Evolutionary conservation across 2,329 filamentous ascomycete genomes (phyloP).

Genomic region (Pseudonectria foliicola): DNA sequence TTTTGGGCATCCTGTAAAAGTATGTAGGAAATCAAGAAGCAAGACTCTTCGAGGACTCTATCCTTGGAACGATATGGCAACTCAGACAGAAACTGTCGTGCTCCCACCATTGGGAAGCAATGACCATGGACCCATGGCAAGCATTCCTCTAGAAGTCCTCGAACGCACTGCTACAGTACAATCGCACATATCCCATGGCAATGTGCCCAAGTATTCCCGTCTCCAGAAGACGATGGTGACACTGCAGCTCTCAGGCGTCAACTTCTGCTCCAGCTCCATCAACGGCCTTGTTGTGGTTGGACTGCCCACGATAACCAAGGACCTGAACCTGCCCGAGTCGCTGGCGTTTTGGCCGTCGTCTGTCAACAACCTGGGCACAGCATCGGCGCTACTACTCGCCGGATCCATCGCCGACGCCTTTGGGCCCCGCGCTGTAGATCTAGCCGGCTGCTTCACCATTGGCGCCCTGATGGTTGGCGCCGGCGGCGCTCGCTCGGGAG

Average conservation of each 20-base stretch:
- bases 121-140: not conserved
- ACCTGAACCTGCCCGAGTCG: slow-evolving; percentile 25
- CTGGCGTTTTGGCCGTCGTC: slow-evolving; percentile 35
- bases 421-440: slow-evolving; percentile 25
- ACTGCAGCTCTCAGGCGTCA: slow-evolving; percentile 18
- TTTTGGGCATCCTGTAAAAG: too few relatives aligned
- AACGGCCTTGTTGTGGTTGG: slow-evolving; percentile 30
- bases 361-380: slow-evolving; percentile 28
- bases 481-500: slow-evolving; percentile 23
- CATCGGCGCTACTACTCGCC: slow-evolving; percentile 30
- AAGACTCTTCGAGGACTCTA: too few relatives aligned
- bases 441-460: slow-evolving; percentile 26
- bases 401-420: slow-evolving; percentile 32
- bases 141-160: not conserved
- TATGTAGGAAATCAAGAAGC: too few relatives aligned
- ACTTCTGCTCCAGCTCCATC: slow-evolving; percentile 16
- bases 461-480: slow-evolving; percentile 25
- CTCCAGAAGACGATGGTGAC: slow-evolving; percentile 14
- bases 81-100: slow-evolving; percentile 1
- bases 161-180: not conserved
- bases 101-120: not conserved
- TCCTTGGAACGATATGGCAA: too few relatives aligned
- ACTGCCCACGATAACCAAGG: slow-evolving; percentile 33
- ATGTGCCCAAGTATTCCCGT: too few relatives aligned
- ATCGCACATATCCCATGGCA: too few relatives aligned